These are phyloP conservation scores for Daucus carota DNA, from an alignment of 129 eudicot species.

Conservation along the genomic window DNA sequence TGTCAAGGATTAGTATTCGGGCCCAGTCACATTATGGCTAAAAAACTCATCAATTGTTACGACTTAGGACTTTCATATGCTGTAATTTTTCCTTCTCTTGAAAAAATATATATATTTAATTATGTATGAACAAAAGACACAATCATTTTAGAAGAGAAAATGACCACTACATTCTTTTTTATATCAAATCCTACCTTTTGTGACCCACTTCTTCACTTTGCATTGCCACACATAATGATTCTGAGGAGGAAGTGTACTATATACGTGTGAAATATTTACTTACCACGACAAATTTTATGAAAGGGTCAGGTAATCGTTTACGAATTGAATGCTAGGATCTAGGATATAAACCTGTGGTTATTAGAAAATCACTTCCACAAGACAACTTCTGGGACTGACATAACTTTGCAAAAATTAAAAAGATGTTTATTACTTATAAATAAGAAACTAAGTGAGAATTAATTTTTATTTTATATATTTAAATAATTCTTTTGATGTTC, in stretches of 20 bases:
- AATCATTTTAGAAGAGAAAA: background rate
- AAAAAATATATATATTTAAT: background rate
- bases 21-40: background rate
- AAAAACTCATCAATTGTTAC: background rate
- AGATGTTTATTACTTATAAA: too few species aligned
- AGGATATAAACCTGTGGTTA: background rate
- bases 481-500: too few species aligned
- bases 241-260: background rate
- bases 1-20: background rate
- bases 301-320: too few species aligned
- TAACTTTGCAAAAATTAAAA: too few species aligned
- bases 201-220: constrained; percentile 6
- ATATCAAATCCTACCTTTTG: constrained; percentile 1
- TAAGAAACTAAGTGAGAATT: too few species aligned
- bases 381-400: background rate
- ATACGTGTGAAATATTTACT: background rate
- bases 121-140: background rate
- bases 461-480: too few species aligned
- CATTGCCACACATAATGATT: background rate
- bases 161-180: constrained; percentile 9
- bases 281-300: too few species aligned
- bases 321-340: too few species aligned
- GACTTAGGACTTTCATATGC: background rate
- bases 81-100: background rate
- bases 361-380: background rate